Conservation (phyloP, 164 flowering plant species). For the Akebia trifoliata region DNA sequence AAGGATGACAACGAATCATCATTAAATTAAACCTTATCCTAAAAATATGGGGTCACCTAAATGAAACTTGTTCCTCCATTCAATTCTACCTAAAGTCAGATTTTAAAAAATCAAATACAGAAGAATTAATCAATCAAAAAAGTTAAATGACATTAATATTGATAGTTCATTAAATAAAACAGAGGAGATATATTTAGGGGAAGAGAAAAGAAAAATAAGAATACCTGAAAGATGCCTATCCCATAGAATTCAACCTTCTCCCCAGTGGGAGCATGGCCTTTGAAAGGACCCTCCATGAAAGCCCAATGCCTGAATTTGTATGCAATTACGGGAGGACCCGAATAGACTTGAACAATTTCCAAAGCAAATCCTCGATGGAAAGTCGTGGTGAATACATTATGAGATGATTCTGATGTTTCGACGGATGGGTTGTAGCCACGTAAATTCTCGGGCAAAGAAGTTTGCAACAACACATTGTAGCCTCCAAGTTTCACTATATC, state of each 20-base stretch:
- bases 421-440: constrained; percentile 32
- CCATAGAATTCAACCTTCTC: constrained; percentile 53
- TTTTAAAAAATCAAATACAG: too few relatives aligned
- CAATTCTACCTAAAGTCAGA: too few relatives aligned
- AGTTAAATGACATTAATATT: background rate
- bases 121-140: too few relatives aligned
- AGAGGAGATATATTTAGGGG: background rate
- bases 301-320: constrained; percentile 90
- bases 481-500: constrained; percentile 41
- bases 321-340: constrained; percentile 58
- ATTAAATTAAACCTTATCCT: too few relatives aligned
- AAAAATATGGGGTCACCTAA: too few relatives aligned
- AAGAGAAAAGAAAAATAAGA: background rate
- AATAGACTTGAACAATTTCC: constrained; percentile 56
- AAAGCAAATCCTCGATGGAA: constrained; percentile 76
- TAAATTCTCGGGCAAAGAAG: constrained; percentile 43
- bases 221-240: constrained; percentile 37
- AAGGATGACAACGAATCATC: too few relatives aligned
- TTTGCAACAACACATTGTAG: constrained; percentile 51
- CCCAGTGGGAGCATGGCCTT: constrained; percentile 67
- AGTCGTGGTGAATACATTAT: constrained; percentile 31
- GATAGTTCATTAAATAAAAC: background rate
- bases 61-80: too few relatives aligned
- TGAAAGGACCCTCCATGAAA: constrained; percentile 76
- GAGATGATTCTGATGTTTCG: constrained; percentile 33